Evolutionary conservation across 179 eudicot species (phyloP).

Genomic region (Silene noctiflora): DNA sequence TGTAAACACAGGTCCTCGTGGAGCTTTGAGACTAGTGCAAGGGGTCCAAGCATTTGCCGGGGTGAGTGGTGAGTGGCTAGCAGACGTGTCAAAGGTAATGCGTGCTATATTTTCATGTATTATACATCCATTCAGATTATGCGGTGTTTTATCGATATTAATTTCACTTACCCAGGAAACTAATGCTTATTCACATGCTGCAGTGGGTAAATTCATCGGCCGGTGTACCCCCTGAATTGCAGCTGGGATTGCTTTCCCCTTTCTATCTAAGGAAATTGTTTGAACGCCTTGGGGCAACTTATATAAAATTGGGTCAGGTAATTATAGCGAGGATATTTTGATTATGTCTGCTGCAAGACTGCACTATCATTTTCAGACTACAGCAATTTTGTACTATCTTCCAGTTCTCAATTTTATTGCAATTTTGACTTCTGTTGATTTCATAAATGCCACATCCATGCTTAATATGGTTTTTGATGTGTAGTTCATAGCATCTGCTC

Average conservation of each 20-base stretch:
- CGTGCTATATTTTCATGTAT: background rate
- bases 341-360: background rate
- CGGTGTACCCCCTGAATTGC: slow-evolving; percentile 68
- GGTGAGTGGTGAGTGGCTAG: slow-evolving; percentile 92
- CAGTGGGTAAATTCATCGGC: slow-evolving; percentile 61
- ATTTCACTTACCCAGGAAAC: slow-evolving; percentile 8
- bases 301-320: slow-evolving; percentile 96
- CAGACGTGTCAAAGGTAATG: slow-evolving; percentile 76
- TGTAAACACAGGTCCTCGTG: slow-evolving; percentile 93
- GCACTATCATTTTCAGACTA: background rate
- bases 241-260: slow-evolving; percentile 79
- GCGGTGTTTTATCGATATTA: background rate
- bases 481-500: slow-evolving; percentile 95
- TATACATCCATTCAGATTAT: background rate
- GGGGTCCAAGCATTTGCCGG: slow-evolving; percentile 96
- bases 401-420: background rate
- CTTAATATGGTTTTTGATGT: slow-evolving; percentile 22
- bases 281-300: slow-evolving; percentile 98
- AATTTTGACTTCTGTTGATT: background rate
- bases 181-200: slow-evolving; percentile 23
- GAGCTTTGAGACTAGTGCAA: slow-evolving; percentile 85
- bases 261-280: slow-evolving; percentile 79
- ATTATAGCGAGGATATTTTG: slow-evolving; percentile 7
- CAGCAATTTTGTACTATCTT: background rate
- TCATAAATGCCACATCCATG: slow-evolving; percentile 10